These are phyloP conservation scores for Candida nanaspora DNA, from an alignment of 805 yeast genomes.

Conservation along the genomic window DNA sequence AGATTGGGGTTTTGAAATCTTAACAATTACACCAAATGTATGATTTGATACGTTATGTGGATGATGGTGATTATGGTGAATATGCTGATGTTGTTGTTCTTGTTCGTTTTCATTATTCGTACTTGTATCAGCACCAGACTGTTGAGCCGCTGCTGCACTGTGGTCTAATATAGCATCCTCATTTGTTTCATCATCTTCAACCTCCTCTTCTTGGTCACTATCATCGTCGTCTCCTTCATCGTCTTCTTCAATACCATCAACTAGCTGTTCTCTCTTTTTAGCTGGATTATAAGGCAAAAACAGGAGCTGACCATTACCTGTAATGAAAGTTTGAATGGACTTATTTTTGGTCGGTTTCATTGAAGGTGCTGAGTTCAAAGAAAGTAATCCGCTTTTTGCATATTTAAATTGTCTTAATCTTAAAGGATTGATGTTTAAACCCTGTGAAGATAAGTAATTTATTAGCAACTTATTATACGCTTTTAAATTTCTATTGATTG, in stretches of 20 bases:
- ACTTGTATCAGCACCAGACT: neutral
- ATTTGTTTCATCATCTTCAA: slow-evolving; percentile 4
- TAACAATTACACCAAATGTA: slow-evolving; percentile 44
- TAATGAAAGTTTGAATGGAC: slow-evolving; percentile 15
- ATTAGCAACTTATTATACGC: slow-evolving; percentile 19
- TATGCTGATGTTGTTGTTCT: neutral
- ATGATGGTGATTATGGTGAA: neutral
- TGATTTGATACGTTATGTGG: slow-evolving; percentile 31
- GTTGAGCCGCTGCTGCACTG: neutral
- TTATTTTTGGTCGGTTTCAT: slow-evolving; percentile 1
- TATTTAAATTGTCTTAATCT: slow-evolving; percentile 13
- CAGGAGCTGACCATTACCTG: slow-evolving; percentile 27
- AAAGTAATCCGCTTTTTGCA: neutral
- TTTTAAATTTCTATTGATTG: slow-evolving; percentile 10
- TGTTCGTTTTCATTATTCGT: neutral
- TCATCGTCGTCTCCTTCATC: slow-evolving; percentile 19
- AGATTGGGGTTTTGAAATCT: slow-evolving; percentile 32
- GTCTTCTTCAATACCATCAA: slow-evolving; percentile 10
- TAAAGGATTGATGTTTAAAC: slow-evolving; percentile 20
- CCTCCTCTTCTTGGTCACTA: slow-evolving; percentile 13
- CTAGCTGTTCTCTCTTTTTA: slow-evolving; percentile 17
- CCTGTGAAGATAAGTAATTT: slow-evolving; percentile 19
- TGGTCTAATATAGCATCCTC: neutral
- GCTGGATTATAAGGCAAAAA: slow-evolving; percentile 27
- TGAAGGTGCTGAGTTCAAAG: neutral